Conservation (phyloP, 2,329 filamentous ascomycete species). For the Pestalotiopsis sp. region DNA sequence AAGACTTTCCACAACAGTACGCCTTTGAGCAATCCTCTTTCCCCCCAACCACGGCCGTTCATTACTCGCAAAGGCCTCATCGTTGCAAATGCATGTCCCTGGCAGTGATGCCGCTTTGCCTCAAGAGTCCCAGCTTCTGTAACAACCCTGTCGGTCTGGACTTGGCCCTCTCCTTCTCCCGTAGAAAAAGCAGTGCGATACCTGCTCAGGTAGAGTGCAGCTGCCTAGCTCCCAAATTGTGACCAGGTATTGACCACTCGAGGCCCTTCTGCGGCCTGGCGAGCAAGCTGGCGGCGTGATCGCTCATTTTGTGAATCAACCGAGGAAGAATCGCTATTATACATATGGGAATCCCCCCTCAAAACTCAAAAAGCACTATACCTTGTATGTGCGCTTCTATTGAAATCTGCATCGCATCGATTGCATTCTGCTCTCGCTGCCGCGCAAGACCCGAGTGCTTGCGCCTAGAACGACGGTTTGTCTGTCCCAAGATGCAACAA, state of each 20-base stretch:
- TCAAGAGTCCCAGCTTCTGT: background rate
- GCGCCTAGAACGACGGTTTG: background rate
- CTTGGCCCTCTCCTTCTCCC: background rate
- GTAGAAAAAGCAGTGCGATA: background rate
- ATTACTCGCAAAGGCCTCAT: background rate
- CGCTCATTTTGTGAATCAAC: background rate
- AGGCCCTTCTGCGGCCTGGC: background rate
- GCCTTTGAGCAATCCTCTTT: conserved; percentile 9
- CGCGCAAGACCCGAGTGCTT: background rate
- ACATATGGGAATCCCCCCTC: background rate
- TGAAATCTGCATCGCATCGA: background rate
- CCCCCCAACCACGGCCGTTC: background rate
- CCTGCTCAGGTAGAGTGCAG: background rate
- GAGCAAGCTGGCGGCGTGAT: background rate
- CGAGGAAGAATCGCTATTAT: conserved; percentile 12
- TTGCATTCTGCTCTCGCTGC: background rate
- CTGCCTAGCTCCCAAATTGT: background rate
- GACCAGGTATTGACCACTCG: background rate
- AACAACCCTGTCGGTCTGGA: background rate
- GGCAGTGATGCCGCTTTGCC: conserved; percentile 7
- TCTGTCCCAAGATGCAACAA: background rate
- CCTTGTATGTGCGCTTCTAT: background rate
- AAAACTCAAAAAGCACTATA: background rate
- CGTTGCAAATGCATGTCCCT: background rate
- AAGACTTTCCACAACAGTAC: conserved; percentile 6